phyloP scores from a whole-genome alignment of 805 yeast species.

The Pichia sporocuriosa region DNA sequence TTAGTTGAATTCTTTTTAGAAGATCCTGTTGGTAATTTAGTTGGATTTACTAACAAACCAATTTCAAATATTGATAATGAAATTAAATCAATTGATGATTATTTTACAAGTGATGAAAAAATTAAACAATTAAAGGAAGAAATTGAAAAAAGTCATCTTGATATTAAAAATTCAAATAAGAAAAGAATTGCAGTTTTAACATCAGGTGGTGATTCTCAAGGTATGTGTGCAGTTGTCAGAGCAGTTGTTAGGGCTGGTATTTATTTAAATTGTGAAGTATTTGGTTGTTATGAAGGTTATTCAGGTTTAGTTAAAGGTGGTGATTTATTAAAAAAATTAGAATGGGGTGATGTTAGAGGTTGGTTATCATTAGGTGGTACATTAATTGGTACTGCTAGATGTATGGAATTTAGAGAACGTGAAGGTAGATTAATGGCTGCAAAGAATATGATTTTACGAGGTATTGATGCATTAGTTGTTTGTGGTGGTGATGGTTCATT shows the following conservation, averaged over 20 bases:
- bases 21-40: constrained; percentile 61
- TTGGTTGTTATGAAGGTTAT: constrained; percentile 90
- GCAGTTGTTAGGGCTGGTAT: constrained; percentile 94
- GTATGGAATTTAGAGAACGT: constrained; percentile 77
- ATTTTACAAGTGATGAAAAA: constrained; percentile 9
- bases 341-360: constrained; percentile 94
- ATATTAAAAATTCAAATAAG: constrained; percentile 1
- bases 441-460: constrained; percentile 73
- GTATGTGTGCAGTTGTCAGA: constrained; percentile 95
- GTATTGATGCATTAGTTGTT: constrained; percentile 91
- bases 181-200: constrained; percentile 84
- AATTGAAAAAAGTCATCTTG: neutral
- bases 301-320: constrained; percentile 91
- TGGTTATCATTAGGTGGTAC: constrained; percentile 93
- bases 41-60: constrained; percentile 47
- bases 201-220: constrained; percentile 98
- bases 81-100: constrained; percentile 8
- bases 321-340: constrained; percentile 61
- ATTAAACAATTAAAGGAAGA: constrained; percentile 1
- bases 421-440: constrained; percentile 81
- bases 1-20: constrained; percentile 30
- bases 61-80: constrained; percentile 10
- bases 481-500: constrained; percentile 99
- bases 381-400: constrained; percentile 92
- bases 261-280: constrained; percentile 80